phyloP scores from a whole-genome alignment of 495 filamentous ascomycete species.

The Neohortaea acidophila region DNA sequence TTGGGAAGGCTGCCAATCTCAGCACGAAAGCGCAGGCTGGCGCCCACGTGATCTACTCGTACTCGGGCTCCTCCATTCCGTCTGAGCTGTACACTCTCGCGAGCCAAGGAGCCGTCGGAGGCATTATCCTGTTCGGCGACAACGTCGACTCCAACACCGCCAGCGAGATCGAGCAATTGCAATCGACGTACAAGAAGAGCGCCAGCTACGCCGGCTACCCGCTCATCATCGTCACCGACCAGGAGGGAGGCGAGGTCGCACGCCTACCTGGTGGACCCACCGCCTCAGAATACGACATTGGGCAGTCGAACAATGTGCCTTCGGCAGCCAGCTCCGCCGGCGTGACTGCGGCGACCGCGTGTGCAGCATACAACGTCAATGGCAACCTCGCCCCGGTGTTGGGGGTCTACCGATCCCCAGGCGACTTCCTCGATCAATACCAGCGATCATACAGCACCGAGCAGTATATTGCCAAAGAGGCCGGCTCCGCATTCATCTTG shows the following conservation, averaged over 20 bases:
- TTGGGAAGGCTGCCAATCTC: too few relatives aligned
- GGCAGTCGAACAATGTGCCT: not conserved
- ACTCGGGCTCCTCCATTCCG: not conserved
- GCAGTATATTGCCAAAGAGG: not conserved
- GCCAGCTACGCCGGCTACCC: not conserved
- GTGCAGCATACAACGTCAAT: not conserved
- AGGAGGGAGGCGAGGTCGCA: slow-evolving; percentile 1
- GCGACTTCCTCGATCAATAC: not conserved
- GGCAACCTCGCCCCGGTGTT: slow-evolving; percentile 1
- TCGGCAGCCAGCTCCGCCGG: not conserved
- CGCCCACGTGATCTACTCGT: slow-evolving; percentile 1
- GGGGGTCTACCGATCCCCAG: not conserved
- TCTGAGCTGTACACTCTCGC: not conserved
- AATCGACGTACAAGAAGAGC: not conserved
- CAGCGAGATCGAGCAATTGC: not conserved
- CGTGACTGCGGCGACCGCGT: not conserved
- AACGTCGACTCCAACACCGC: not conserved
- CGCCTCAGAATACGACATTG: not conserved
- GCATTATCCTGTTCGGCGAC: not conserved
- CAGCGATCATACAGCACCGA: not conserved
- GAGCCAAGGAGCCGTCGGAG: not conserved
- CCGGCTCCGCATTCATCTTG: not conserved
- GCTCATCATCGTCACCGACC: not conserved
- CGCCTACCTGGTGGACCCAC: not conserved
- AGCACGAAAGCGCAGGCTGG: too few relatives aligned